Percentiles rank a stretch among this genome's conserved stretches.
Evolutionary conservation across 2,329 filamentous ascomycete species (phyloP).

Genomic region (Aspergillus ochraceus): DNA sequence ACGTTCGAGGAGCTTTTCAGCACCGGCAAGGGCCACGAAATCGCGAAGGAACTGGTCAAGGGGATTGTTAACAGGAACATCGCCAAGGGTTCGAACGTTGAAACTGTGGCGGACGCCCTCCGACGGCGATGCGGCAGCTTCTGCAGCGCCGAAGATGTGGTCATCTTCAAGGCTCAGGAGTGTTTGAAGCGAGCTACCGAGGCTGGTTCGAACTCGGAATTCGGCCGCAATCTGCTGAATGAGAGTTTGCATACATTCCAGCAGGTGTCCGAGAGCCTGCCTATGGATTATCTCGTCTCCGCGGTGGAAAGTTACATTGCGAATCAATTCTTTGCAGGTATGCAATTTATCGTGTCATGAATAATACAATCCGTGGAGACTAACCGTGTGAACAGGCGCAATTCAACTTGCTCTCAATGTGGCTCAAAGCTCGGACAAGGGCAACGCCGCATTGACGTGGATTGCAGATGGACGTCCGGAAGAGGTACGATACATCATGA

Average conservation of each 20-base stretch:
- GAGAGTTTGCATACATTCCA: constrained; percentile 88
- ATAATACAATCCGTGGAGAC: constrained; percentile 4
- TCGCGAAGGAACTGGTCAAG: constrained; percentile 93
- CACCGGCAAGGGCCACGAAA: constrained; percentile 73
- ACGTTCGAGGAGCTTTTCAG: constrained; percentile 90
- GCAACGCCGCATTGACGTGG: constrained; percentile 82
- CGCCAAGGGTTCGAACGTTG: constrained; percentile 92
- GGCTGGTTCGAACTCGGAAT: constrained; percentile 70
- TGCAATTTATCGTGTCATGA: constrained; percentile 21
- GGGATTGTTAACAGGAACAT: constrained; percentile 98
- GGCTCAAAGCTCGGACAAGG: constrained; percentile 80
- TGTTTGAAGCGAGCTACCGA: constrained; percentile 86
- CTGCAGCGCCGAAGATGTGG: constrained; percentile 94
- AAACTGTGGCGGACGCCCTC: constrained; percentile 94
- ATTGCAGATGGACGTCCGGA: constrained; percentile 77
- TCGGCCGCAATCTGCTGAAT: constrained; percentile 75
- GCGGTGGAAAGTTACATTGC: constrained; percentile 77
- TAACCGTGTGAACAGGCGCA: constrained; percentile 54
- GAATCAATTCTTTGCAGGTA: constrained; percentile 82
- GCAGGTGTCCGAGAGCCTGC: constrained; percentile 80
- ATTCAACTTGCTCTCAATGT: constrained; percentile 84
- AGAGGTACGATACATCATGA: constrained; percentile 38
- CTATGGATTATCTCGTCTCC: constrained; percentile 73
- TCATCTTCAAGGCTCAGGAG: constrained; percentile 98
- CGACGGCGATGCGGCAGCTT: constrained; percentile 92